phyloP scores from a whole-genome alignment of 2,329 filamentous ascomycete genomes.

The Fusarium albosuccineum region DNA sequence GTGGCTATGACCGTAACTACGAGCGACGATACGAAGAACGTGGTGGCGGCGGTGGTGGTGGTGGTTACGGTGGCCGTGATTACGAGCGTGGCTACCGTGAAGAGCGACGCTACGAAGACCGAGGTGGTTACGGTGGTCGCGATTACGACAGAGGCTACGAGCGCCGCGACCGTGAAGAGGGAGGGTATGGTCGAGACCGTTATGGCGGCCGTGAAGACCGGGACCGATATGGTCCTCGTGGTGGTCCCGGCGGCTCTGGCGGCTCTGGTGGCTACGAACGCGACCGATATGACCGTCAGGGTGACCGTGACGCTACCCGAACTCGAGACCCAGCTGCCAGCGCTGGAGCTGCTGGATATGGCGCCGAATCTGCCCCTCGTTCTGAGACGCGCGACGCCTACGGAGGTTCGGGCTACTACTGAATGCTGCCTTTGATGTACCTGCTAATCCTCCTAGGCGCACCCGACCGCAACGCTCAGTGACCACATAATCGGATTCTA shows the following conservation, averaged over 20 bases:
- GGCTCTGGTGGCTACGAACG: slow-evolving; percentile 63
- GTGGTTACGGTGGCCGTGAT: slow-evolving; percentile 58
- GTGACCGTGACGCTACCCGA: slow-evolving; percentile 57
- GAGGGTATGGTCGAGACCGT: slow-evolving; percentile 54
- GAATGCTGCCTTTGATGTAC: slow-evolving; percentile 32
- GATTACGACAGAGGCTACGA: slow-evolving; percentile 70
- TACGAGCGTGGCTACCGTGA: slow-evolving; percentile 66
- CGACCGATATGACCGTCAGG: slow-evolving; percentile 62
- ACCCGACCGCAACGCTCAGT: slow-evolving; percentile 48
- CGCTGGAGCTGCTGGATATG: slow-evolving; percentile 54
- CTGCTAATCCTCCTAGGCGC: slow-evolving; percentile 50
- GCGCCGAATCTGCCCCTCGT: slow-evolving; percentile 56
- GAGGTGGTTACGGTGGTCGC: slow-evolving; percentile 59
- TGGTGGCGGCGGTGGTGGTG: slow-evolving; percentile 58
- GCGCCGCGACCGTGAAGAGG: slow-evolving; percentile 59
- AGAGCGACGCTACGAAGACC: slow-evolving; percentile 62
- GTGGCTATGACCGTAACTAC: slow-evolving; percentile 58
- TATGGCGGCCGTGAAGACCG: slow-evolving; percentile 62
- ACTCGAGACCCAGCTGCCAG: slow-evolving; percentile 55
- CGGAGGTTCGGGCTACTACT: slow-evolving; percentile 54
- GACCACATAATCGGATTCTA: slow-evolving; percentile 29
- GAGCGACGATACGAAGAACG: slow-evolving; percentile 63
- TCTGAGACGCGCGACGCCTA: slow-evolving; percentile 60
- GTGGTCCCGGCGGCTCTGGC: slow-evolving; percentile 56
- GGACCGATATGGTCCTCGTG: slow-evolving; percentile 56